Conservation (phyloP, 1,284 basidiomycete genomes). For the Mycena citricolor region DNA sequence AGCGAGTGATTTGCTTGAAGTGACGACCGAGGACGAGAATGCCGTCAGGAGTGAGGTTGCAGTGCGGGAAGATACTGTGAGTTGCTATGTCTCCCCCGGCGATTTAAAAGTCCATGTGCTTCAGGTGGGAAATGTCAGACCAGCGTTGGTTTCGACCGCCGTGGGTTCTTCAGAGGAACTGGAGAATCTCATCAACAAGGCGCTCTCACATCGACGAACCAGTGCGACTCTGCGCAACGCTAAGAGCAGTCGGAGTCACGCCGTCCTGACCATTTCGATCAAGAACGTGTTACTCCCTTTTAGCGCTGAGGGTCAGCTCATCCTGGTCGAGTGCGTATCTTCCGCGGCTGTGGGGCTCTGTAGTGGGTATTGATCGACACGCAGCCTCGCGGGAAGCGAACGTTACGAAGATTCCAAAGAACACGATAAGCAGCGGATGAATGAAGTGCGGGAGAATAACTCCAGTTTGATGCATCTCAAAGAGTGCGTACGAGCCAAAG, state of each 20-base stretch:
- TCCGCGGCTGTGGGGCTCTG: background rate
- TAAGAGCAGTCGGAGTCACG: conserved; percentile 33
- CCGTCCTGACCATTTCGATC: conserved; percentile 34
- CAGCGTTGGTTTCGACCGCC: conserved; percentile 25
- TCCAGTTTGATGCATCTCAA: conserved; percentile 38
- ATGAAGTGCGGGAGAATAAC: conserved; percentile 36
- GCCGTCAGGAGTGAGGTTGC: conserved; percentile 29
- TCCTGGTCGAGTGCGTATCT: conserved; percentile 37
- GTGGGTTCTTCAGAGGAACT: conserved; percentile 31
- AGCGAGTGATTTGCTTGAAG: conserved; percentile 30
- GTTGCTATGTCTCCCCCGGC: background rate
- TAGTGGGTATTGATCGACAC: background rate
- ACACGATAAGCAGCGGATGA: conserved; percentile 36
- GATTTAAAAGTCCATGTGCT: background rate
- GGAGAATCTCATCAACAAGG: conserved; percentile 30
- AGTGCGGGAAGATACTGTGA: conserved; percentile 34
- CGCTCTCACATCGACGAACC: conserved; percentile 33
- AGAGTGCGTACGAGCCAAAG: conserved; percentile 38
- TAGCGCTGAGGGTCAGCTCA: conserved; percentile 35
- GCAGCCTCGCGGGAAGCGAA: conserved; percentile 35
- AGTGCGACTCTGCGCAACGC: conserved; percentile 34
- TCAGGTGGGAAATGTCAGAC: conserved; percentile 32
- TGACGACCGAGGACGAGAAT: conserved; percentile 25
- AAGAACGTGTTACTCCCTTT: conserved; percentile 34
- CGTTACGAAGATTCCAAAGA: conserved; percentile 36